Evolutionary conservation across 108 stramenopile genomes (phyloP).

Genomic region (Nitzschia palea): DNA sequence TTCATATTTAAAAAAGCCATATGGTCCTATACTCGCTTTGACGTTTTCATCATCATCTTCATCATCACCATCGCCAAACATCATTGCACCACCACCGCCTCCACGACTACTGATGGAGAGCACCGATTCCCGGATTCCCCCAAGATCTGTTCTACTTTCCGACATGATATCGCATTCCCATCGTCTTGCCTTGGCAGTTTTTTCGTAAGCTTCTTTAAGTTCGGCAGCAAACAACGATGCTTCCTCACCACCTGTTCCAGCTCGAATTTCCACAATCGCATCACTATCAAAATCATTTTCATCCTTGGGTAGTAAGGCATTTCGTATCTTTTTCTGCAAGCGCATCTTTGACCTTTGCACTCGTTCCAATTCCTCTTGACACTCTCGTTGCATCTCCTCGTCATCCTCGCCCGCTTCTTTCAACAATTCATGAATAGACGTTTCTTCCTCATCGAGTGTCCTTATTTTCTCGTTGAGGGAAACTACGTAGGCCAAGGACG

Average conservation of each 20-base stretch:
- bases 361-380: constrained; percentile 47
- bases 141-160: constrained; percentile 68
- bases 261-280: constrained; percentile 94
- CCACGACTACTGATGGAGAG: constrained; percentile 53
- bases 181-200: constrained; percentile 61
- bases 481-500: constrained; percentile 43
- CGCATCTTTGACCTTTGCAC: constrained; percentile 30
- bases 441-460: constrained; percentile 45
- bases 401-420: constrained; percentile 40
- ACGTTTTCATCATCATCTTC: constrained; percentile 28
- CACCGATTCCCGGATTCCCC: constrained; percentile 74
- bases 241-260: constrained; percentile 96
- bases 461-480: constrained; percentile 37
- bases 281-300: constrained; percentile 70
- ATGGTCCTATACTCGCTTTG: constrained; percentile 63
- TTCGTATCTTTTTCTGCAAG: constrained; percentile 49
- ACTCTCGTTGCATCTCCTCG: constrained; percentile 54
- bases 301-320: constrained; percentile 69
- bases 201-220: constrained; percentile 81
- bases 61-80: constrained; percentile 18
- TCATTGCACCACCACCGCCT: constrained; percentile 12
- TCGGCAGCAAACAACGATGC: constrained; percentile 91
- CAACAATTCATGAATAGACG: constrained; percentile 53
- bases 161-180: constrained; percentile 74
- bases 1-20: constrained; percentile 90